Evolutionary conservation across 192 early-diverging fungal genomes (phyloP).

Genomic region (Geranomyces michiganensis): DNA sequence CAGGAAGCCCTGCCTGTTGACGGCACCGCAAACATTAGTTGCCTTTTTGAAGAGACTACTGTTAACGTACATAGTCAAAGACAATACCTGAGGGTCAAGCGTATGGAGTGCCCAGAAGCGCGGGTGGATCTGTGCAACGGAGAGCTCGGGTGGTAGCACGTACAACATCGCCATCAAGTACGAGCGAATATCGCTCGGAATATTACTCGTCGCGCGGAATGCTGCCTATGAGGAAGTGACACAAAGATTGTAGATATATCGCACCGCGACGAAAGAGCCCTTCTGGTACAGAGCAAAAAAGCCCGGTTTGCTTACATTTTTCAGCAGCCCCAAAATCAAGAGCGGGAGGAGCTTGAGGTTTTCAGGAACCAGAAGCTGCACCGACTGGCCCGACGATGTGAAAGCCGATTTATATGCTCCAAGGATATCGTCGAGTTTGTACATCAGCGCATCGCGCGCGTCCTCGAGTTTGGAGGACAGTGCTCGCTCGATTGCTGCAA

Average conservation of each 20-base stretch:
- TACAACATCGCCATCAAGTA: conserved; percentile 78
- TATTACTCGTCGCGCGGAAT: conserved; percentile 50
- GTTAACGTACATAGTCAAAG: too few relatives aligned
- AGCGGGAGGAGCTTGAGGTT: conserved; percentile 87
- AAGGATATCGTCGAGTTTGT: conserved; percentile 87
- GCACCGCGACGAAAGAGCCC: not conserved
- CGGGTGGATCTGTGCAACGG: conserved; percentile 72
- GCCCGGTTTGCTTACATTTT: conserved; percentile 64
- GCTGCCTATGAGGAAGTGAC: conserved; percentile 37
- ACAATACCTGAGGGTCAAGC: conserved; percentile 61
- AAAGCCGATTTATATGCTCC: conserved; percentile 85
- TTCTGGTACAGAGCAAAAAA: not conserved
- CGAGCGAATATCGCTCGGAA: conserved; percentile 80
- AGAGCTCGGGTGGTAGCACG: conserved; percentile 79
- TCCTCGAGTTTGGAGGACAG: conserved; percentile 88
- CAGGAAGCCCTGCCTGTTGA: conserved; percentile 38
- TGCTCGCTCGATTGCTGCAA: conserved; percentile 79
- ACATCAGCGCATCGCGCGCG: conserved; percentile 87
- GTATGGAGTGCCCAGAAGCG: conserved; percentile 84
- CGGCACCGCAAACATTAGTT: not conserved
- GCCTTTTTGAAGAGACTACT: too few relatives aligned
- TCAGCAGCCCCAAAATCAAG: conserved; percentile 78
- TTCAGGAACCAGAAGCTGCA: conserved; percentile 80
- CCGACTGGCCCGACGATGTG: conserved; percentile 72
- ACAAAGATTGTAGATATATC: too few relatives aligned